Evolutionary conservation across 305 asterid genomes (phyloP).

Genomic region (Coffea humblotiana): DNA sequence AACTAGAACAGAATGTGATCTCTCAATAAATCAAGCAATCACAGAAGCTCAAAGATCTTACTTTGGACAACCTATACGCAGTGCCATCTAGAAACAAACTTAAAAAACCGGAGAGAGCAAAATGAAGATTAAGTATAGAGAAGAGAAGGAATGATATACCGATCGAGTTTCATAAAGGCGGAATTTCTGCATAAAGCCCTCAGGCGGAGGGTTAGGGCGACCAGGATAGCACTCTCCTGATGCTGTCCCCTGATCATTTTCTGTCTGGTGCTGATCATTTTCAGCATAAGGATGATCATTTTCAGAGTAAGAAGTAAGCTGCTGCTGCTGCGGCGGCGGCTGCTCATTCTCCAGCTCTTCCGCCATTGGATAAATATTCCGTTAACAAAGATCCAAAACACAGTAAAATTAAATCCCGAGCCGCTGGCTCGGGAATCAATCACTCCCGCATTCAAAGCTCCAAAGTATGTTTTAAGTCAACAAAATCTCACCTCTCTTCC

Average conservation of each 20-base stretch:
- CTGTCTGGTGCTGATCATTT: slow-evolving; percentile 39
- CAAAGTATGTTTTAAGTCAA: background rate
- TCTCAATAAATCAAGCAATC: background rate
- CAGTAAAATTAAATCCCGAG: slow-evolving; percentile 59
- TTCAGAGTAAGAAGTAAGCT: too few species aligned
- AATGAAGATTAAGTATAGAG: background rate
- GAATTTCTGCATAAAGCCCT: slow-evolving; percentile 88
- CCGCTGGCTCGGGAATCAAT: slow-evolving; percentile 52
- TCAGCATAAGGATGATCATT: slow-evolving; percentile 30
- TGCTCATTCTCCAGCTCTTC: slow-evolving; percentile 28
- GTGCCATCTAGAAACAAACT: background rate
- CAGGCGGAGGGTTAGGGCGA: slow-evolving; percentile 32
- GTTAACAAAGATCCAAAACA: slow-evolving; percentile 20
- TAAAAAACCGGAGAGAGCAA: background rate
- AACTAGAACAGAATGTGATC: background rate
- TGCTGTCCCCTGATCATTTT: slow-evolving; percentile 7
- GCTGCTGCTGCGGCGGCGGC: slow-evolving; percentile 16
- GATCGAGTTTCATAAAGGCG: slow-evolving; percentile 90
- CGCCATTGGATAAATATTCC: slow-evolving; percentile 22
- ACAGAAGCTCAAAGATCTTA: slow-evolving; percentile 6
- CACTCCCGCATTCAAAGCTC: slow-evolving; percentile 62
- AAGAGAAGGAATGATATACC: slow-evolving; percentile 41
- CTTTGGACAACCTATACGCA: background rate
- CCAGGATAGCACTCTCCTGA: slow-evolving; percentile 15
- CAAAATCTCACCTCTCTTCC: slow-evolving; percentile 11